phyloP scores from a whole-genome alignment of 2,329 filamentous ascomycete species.

The Amauroascus niger region DNA sequence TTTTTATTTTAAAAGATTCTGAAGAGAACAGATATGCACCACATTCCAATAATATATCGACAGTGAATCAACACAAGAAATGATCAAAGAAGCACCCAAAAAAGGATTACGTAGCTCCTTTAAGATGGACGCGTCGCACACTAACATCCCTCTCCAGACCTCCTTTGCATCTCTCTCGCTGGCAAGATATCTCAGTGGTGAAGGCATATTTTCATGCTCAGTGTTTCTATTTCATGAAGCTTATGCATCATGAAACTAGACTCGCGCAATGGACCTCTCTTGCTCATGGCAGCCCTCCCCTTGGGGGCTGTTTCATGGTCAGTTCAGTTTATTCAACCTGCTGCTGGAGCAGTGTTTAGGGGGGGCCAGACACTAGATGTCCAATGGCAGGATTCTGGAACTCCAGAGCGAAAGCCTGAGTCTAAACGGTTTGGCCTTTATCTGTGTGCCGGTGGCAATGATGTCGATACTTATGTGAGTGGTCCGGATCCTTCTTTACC shows the following conservation, averaged over 20 bases:
- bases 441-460: slow-evolving; percentile 53
- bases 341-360: slow-evolving; percentile 42
- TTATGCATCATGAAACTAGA: slow-evolving; percentile 6
- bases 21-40: too few relatives aligned
- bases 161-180: background rate
- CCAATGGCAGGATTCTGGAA: slow-evolving; percentile 49
- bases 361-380: slow-evolving; percentile 45
- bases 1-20: too few relatives aligned
- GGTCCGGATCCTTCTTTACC: background rate
- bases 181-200: background rate
- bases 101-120: background rate
- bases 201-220: background rate
- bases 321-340: slow-evolving; percentile 46
- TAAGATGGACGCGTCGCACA: too few relatives aligned
- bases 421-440: slow-evolving; percentile 49
- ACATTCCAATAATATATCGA: too few relatives aligned
- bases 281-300: slow-evolving; percentile 11
- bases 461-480: slow-evolving; percentile 39
- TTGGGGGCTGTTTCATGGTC: slow-evolving; percentile 37
- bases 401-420: slow-evolving; percentile 41
- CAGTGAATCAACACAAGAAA: too few relatives aligned
- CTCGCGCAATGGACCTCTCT: background rate
- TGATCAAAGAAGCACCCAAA: background rate
- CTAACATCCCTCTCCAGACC: too few relatives aligned
- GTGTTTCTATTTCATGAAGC: background rate